Base-by-base conservation (phyloP, 75 land plant species). In the Adiantum capillusveneris region DNA sequence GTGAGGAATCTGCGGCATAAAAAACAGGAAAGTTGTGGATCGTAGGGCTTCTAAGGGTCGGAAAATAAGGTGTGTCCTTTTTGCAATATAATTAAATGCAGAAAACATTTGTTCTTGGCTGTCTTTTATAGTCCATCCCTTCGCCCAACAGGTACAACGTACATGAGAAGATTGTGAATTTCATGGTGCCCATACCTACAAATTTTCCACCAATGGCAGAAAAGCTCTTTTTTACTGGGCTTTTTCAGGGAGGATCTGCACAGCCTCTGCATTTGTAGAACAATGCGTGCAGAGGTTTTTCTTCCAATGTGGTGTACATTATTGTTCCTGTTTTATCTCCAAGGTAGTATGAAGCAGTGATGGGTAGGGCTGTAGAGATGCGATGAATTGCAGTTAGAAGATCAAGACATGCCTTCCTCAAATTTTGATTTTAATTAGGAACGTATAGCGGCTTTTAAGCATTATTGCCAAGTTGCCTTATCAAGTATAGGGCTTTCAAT, bases 21-120 rank as follows among this genome's bases (percentile, higher is more conserved):
- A 81, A 74, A 89, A 84, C 34, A 75, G 96, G 59, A 89, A 94
- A 56, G 46, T 74, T 7, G 96, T 90, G 45, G 98, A 94, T 72
- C 81, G 96, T 24, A 84, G 91, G 31, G 98, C 98, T 53, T 94
- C 98, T 25, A 94, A 94, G 72, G 85, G 91, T 49, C 84, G 98
- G 29, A 94, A 90, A 65, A 89, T 89, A 49, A 79, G 98, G 98
- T 89, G 44, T 29, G 26, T 19, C 30, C 19, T 34, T 60, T 52
- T 49, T 16, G 44, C 19, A 9, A 22, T n/a, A n/a, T n/a, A n/a
- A n/a, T n/a, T n/a, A n/a, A n/a, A n/a, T n/a, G n/a, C n/a, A n/a
- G n/a, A n/a, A n/a, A n/a, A n/a, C n/a, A n/a, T n/a, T n/a, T n/a
- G n/a, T n/a, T n/a, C 30, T 37, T 6, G 31, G 50, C 18, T 24